These are phyloP conservation scores for Seiridium unicorne DNA, from an alignment of 2,329 filamentous ascomycete genomes.

Conservation along the genomic window DNA sequence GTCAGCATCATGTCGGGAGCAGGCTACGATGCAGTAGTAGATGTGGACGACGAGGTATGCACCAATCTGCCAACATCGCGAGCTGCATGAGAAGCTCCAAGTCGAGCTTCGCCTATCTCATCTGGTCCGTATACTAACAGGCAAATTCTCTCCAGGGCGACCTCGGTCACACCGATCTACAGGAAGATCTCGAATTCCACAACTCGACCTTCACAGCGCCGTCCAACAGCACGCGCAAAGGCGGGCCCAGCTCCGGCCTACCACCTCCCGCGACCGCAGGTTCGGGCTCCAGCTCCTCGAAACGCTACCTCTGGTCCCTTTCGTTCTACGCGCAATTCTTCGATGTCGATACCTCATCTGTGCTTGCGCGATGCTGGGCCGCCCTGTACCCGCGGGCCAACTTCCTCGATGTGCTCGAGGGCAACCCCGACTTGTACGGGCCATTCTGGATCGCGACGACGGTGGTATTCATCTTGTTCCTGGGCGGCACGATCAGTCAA, in stretches of 20 bases:
- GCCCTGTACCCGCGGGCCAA: constrained; percentile 89
- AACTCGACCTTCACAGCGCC: constrained; percentile 77
- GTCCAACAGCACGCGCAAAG: constrained; percentile 41
- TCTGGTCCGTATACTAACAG: neutral
- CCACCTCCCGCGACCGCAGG: constrained; percentile 57
- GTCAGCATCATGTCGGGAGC: constrained; percentile 65
- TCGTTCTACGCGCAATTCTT: constrained; percentile 98
- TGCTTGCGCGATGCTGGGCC: constrained; percentile 81
- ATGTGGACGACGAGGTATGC: constrained; percentile 89
- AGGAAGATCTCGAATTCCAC: constrained; percentile 99
- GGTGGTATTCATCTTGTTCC: constrained; percentile 90
- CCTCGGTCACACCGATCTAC: constrained; percentile 94
- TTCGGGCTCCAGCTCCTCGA: constrained; percentile 46
- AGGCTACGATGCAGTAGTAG: constrained; percentile 97
- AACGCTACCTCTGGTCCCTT: constrained; percentile 89
- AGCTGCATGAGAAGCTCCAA: constrained; percentile 5
- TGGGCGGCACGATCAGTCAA: constrained; percentile 92
- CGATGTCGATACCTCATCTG: constrained; percentile 91
- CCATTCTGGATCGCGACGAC: constrained; percentile 99
- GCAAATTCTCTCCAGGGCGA: constrained; percentile 66
- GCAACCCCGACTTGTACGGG: constrained; percentile 94
- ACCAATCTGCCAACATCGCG: neutral
- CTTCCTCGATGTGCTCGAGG: constrained; percentile 95
- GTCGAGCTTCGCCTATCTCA: constrained; percentile 2
- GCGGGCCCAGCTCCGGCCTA: constrained; percentile 46